Evolutionary conservation across 2,329 filamentous ascomycete species (phyloP), one percentile per base, ranked within the genome.

Genomic region (Ilyonectria mors-panacis): DNA sequence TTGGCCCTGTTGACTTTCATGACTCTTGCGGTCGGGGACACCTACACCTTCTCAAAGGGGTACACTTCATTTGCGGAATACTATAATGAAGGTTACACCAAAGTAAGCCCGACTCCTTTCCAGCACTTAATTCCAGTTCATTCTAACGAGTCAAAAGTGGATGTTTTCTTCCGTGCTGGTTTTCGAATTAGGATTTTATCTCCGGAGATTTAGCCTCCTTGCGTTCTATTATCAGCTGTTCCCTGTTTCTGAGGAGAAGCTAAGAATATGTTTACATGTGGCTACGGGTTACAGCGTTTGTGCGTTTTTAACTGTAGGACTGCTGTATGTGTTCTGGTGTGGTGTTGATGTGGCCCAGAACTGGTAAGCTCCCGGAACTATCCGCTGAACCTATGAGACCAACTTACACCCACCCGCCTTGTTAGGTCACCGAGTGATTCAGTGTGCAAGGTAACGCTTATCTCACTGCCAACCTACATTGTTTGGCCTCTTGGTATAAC

Each of bases 191-290:
- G 42, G 56, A 6, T 59, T 48, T 39, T 59, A 50, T 50, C 48
- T 59, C 13, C 56, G 44, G n/a, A 35, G 56, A 50, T 59, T 59
- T 28, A 59, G 56, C 15, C 30, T 59, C 9, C 45, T 59, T n/a
- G 56, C 56, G 1, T 50, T 59, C 23, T 59, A 59, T 19, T 9
- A 59, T 13, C 26, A 59, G 35, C 28, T 59, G 17, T 59, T 59
- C 7, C 56, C 56, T 1, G 37, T 59, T n/a, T 59, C 56, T 7
- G 56, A 59, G 15, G 28, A 59, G 19, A 19, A 17, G 17, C 17
- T 59, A 7, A 48, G 56, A 26, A 48, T 13, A 6, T 21, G 2
- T 6, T 17, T 59, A 28, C 37, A 59, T 50, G 6, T n/a, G 9
- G 28, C 19, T 5, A 39, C 48, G 9, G 30, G 15, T 6, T 59